phyloP scores from a whole-genome alignment of 2,329 filamentous ascomycete species.

The Aureobasidium sp. region DNA sequence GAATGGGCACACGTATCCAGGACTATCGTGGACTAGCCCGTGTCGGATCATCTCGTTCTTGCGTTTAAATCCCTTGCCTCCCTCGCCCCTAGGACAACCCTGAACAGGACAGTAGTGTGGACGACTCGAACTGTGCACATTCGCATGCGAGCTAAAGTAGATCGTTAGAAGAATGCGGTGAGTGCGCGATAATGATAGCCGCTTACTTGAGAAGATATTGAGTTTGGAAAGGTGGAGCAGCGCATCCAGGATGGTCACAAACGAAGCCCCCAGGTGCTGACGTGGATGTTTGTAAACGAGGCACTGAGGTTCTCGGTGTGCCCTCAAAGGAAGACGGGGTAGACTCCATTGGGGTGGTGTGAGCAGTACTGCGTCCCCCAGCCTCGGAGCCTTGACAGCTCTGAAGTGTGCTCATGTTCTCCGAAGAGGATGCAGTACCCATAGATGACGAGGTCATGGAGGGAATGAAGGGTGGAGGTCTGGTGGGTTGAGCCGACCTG shows the following conservation, averaged over 20 bases:
- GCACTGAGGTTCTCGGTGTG: conserved; percentile 20
- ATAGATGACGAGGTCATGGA: background rate
- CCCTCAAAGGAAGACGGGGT: conserved; percentile 25
- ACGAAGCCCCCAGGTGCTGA: conserved; percentile 33
- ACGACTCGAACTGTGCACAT: conserved; percentile 56
- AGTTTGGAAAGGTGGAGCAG: conserved; percentile 66
- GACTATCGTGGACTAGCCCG: conserved; percentile 85
- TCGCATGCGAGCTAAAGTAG: conserved; percentile 55
- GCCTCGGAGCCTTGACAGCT: conserved; percentile 22
- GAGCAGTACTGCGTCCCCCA: conserved; percentile 28
- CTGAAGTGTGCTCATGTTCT: conserved; percentile 21
- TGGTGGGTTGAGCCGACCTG: background rate
- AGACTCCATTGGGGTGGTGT: conserved; percentile 29
- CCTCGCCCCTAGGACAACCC: conserved; percentile 49
- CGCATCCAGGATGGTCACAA: conserved; percentile 58
- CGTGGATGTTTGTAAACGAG: conserved; percentile 23
- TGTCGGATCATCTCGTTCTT: conserved; percentile 67
- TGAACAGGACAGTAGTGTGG: conserved; percentile 56
- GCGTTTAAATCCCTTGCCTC: conserved; percentile 60
- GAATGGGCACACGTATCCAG: conserved; percentile 93
- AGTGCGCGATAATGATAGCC: background rate
- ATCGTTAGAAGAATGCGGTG: background rate
- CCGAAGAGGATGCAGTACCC: conserved; percentile 21
- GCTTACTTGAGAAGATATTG: conserved; percentile 63
- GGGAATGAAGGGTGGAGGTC: conserved; percentile 8